A percentile compares a stretch with the other conserved stretches of the same genome.
These are phyloP conservation scores for Fraxinus paxiana DNA, from an alignment of 305 asterid genomes.

Conservation along the genomic window DNA sequence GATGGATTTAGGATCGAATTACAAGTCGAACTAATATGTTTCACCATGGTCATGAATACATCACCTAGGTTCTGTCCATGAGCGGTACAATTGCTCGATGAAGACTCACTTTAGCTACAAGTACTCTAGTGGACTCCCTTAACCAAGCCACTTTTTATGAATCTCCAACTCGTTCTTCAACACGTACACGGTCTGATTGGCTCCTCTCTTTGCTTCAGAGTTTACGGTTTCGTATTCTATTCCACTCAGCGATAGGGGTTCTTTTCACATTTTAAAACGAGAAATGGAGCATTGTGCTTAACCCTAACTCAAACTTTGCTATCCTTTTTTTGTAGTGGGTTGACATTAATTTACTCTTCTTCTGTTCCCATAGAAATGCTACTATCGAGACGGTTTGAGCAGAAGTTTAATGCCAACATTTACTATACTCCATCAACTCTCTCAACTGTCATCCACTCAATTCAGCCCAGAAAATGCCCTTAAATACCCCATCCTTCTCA, in stretches of 20 bases:
- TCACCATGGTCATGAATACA: background rate
- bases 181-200: background rate
- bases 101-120: background rate
- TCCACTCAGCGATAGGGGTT: background rate
- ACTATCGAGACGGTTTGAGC: conserved; percentile 33
- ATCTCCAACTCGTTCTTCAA: background rate
- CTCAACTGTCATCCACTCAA: conserved; percentile 33
- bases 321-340: background rate
- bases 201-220: background rate
- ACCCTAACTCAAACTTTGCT: background rate
- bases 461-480: conserved; percentile 23
- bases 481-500: conserved; percentile 36
- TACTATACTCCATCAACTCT: conserved; percentile 5
- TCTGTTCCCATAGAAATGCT: conserved; percentile 27
- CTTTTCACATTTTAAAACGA: background rate
- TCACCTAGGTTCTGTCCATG: background rate
- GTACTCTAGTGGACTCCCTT: background rate
- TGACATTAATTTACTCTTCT: conserved; percentile 33
- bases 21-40: too few relatives aligned
- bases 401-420: conserved; percentile 29
- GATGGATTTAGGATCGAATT: too few relatives aligned
- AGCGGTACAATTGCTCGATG: background rate
- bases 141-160: background rate
- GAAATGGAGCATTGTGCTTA: background rate
- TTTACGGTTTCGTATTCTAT: background rate